A percentile compares a stretch with the other conserved stretches of the same genome.
Evolutionary conservation across 192 early-diverging fungal genomes (phyloP).

Genomic region (Dispira simplex): DNA sequence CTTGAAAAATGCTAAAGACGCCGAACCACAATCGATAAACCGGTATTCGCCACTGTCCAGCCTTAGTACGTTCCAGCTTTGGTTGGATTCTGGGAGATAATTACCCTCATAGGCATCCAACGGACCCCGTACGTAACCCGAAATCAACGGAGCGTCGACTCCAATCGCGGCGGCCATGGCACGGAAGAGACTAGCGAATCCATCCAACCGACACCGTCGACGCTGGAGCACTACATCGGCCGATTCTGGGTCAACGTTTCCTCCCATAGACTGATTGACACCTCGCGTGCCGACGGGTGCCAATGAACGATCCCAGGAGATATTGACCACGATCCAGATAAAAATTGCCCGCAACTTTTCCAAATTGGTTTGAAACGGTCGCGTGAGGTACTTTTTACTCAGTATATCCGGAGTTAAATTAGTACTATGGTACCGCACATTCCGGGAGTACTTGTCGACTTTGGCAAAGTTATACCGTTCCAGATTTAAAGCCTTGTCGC

Average conservation of each 20-base stretch:
- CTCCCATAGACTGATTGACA: constrained; percentile 18
- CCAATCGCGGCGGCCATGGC: constrained; percentile 28
- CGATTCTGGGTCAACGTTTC: constrained; percentile 25
- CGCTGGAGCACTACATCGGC: constrained; percentile 26
- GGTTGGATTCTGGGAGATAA: constrained; percentile 27
- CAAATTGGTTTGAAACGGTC: constrained; percentile 42
- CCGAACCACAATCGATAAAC: constrained; percentile 26
- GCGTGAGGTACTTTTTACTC: constrained; percentile 44
- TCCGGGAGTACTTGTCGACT: constrained; percentile 47
- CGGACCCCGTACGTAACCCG: constrained; percentile 31
- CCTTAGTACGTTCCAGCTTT: constrained; percentile 31
- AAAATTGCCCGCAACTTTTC: constrained; percentile 47
- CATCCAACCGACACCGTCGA: constrained; percentile 24
- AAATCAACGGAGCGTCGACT: constrained; percentile 24
- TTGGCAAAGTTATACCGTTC: constrained; percentile 28
- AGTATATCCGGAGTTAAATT: constrained; percentile 42
- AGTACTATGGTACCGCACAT: constrained; percentile 38
- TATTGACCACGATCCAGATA: constrained; percentile 53
- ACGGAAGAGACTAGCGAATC: constrained; percentile 29
- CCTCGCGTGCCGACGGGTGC: constrained; percentile 4
- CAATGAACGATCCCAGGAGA: constrained; percentile 26
- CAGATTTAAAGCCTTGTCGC: not conserved
- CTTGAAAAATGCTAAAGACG: constrained; percentile 24
- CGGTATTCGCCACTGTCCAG: constrained; percentile 29
- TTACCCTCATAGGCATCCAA: constrained; percentile 25